Conservation (phyloP, 805 yeast genomes). For the Candida coleopterorum region DNA sequence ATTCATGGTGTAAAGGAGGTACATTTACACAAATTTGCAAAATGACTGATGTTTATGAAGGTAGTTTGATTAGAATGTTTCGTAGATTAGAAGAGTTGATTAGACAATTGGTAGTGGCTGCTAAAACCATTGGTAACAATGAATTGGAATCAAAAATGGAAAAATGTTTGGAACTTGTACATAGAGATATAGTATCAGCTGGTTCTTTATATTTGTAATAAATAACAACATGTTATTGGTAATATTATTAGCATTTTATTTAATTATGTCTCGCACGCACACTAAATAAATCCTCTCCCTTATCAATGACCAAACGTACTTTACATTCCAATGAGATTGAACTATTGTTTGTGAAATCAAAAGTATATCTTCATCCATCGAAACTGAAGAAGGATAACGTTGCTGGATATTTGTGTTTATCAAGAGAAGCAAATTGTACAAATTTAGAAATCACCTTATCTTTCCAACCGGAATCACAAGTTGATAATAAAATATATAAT, state of each 20-base stretch:
- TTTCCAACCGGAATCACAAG: constrained; percentile 59
- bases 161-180: constrained; percentile 75
- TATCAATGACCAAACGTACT: constrained; percentile 5
- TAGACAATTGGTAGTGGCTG: constrained; percentile 85
- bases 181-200: constrained; percentile 94
- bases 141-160: constrained; percentile 87
- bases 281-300: no score
- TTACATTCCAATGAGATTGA: constrained; percentile 34
- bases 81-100: constrained; percentile 90
- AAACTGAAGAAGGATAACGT: constrained; percentile 69
- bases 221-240: no score
- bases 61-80: constrained; percentile 90
- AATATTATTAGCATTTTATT: no score
- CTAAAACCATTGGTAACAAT: constrained; percentile 89
- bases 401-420: constrained; percentile 68
- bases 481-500: constrained; percentile 40
- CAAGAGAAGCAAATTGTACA: constrained; percentile 46
- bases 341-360: constrained; percentile 53
- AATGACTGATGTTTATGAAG: constrained; percentile 98
- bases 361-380: constrained; percentile 83
- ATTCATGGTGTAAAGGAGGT: constrained; percentile 95
- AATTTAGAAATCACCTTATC: constrained; percentile 58
- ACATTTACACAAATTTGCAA: constrained; percentile 94
- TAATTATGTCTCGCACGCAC: no score
- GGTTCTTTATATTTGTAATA: constrained; percentile 75